Base-by-base conservation (phyloP, 768 basidiomycete genomes). In the Porpolomopsis calyptriformis region DNA sequence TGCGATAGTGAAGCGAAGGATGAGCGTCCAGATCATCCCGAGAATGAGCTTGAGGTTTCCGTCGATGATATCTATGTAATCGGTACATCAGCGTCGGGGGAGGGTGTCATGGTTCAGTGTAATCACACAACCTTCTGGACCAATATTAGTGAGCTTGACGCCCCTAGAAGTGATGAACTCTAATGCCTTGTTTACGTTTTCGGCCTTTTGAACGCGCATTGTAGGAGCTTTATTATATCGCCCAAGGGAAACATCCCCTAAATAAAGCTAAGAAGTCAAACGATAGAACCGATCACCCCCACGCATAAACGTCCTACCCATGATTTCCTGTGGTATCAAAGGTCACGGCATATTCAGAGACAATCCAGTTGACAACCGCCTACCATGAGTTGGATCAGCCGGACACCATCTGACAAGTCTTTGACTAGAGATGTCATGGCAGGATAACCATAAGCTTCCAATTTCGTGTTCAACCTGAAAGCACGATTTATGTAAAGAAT, bases 11-110 rank as follows among this genome's bases (percentile, higher is more conserved):
- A 98, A 98, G 10, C 94, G 84, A 25, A 98, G 74, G 57, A 99
- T 92, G 29, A 98, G 75, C 0, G 90, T 94, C 96, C 96, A 98
- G 53, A 99, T 97, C 93, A 93, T 90, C 25, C 91, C 93, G n/a
- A 98, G 77, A 43, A 94, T 97, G 46, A 99, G 83, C 65, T 98
- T 99, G 52, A 93, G 64, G 62, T 94, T 96, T n/a, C 93, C 93
- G 62, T 99, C 96, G 47, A 99, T 92, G 60, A 98, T 96, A 62
- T 98, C 94, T 93, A 49, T n/a, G 27, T 9, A 22, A 42, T 29
- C 45, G 3, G 33, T 24, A 26, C 52, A 34, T 48, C 54, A 24
- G 23, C 14, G 14, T 2, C 10, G 3, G 40, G 22, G 4, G 6
- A 24, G n/a, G 22, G 10, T 34, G 44, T 35, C 37, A 37, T 23